phyloP scores from a whole-genome alignment of 2,329 filamentous ascomycete species.

The Fonsecaea erecta region DNA sequence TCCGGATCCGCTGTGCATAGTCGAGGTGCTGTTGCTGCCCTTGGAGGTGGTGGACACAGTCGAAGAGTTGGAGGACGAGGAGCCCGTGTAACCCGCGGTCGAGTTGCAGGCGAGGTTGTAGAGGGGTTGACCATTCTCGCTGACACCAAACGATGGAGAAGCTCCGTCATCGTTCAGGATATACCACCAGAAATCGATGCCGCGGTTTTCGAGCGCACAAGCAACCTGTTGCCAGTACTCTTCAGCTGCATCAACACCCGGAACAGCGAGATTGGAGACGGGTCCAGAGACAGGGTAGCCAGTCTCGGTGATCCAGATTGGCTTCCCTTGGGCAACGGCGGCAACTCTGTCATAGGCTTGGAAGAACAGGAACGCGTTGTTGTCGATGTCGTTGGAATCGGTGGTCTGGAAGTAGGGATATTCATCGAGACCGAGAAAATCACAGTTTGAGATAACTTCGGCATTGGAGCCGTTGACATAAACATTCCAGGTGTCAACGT shows the following conservation, averaged over 20 bases:
- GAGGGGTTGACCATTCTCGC: slow-evolving; percentile 42
- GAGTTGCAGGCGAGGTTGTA: slow-evolving; percentile 46
- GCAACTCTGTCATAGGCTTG: slow-evolving; percentile 42
- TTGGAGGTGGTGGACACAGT: slow-evolving; percentile 4
- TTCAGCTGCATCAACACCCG: slow-evolving; percentile 63
- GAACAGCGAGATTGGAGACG: slow-evolving; percentile 59
- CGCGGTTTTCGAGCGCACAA: slow-evolving; percentile 63
- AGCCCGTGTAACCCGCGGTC: slow-evolving; percentile 21
- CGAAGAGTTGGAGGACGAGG: slow-evolving; percentile 22
- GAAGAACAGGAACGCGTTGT: slow-evolving; percentile 61
- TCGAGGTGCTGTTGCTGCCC: background rate
- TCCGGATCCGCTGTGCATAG: background rate
- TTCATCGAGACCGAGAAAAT: slow-evolving; percentile 69
- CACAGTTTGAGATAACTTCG: slow-evolving; percentile 64
- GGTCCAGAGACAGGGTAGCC: slow-evolving; percentile 66
- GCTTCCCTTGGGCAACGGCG: slow-evolving; percentile 57
- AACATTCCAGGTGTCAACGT: slow-evolving; percentile 70
- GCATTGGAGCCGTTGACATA: slow-evolving; percentile 65
- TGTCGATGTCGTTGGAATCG: slow-evolving; percentile 55
- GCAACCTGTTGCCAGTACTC: slow-evolving; percentile 67
- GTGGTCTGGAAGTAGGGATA: slow-evolving; percentile 53
- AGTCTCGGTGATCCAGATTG: slow-evolving; percentile 68
- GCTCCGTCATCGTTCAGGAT: slow-evolving; percentile 44
- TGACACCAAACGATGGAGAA: slow-evolving; percentile 48
- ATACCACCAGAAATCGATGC: slow-evolving; percentile 53